Evolutionary conservation across 352 stramenopile species (phyloP).

Genomic region (Phytophthora crassamura): DNA sequence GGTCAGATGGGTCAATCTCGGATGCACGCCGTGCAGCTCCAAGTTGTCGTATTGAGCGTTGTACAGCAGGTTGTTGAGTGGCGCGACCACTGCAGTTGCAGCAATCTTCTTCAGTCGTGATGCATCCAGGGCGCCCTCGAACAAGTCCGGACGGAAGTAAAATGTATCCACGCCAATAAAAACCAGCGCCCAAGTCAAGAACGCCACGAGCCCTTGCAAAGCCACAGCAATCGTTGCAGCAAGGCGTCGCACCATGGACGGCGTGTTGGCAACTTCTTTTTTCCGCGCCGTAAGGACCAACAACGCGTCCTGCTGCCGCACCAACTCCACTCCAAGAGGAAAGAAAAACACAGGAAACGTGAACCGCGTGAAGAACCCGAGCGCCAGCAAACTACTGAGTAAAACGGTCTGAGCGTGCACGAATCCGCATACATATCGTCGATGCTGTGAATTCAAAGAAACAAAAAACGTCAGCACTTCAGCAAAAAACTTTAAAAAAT

Average conservation of each 20-base stretch:
- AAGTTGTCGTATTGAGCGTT: slow-evolving; percentile 93
- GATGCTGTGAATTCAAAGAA: slow-evolving; percentile 37
- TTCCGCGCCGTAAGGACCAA: slow-evolving; percentile 43
- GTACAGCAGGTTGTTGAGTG: slow-evolving; percentile 92
- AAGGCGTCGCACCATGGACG: slow-evolving; percentile 31
- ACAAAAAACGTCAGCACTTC: slow-evolving; percentile 1
- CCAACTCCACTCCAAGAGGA: slow-evolving; percentile 69
- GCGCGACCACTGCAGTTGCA: slow-evolving; percentile 56
- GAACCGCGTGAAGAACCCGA: slow-evolving; percentile 85
- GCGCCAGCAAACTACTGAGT: slow-evolving; percentile 68
- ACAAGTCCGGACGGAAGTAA: slow-evolving; percentile 56
- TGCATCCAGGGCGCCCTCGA: slow-evolving; percentile 13
- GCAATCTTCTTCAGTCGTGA: slow-evolving; percentile 20
- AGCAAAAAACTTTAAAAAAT: not conserved
- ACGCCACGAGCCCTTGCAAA: slow-evolving; percentile 57
- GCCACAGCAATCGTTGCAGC: slow-evolving; percentile 31
- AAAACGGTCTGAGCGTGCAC: slow-evolving; percentile 62
- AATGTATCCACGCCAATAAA: slow-evolving; percentile 65
- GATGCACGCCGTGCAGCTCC: slow-evolving; percentile 91
- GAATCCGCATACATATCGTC: slow-evolving; percentile 33
- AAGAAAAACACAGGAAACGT: slow-evolving; percentile 88
- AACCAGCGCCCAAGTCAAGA: slow-evolving; percentile 34
- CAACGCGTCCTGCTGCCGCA: slow-evolving; percentile 58
- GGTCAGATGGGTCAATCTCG: slow-evolving; percentile 81
- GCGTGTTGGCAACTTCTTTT: slow-evolving; percentile 7